Evolutionary conservation across 495 filamentous ascomycete genomes (phyloP), one percentile per base, ranked within the genome.

Genomic region (Aspergillus diversus): DNA sequence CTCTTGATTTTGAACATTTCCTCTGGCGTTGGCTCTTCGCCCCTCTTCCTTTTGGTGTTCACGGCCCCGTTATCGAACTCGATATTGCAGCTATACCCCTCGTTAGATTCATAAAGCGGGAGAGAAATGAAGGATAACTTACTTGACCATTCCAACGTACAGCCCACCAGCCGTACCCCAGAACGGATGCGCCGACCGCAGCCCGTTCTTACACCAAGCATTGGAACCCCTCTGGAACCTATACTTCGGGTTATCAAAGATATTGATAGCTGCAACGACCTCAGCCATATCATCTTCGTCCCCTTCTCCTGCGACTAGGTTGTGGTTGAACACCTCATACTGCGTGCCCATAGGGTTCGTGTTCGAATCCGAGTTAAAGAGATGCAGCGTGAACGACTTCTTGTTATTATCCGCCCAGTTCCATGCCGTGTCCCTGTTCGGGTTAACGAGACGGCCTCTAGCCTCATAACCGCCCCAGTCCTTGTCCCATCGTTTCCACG

Each of bases 401-500:
- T 12, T 11, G 55, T 58, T 48, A n/a, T 58, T 58, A n/a, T 8
- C 42, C 6, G 55, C 55, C 55, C 55, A 58, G 55, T 58, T 58
- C 55, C 55, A 58, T 9, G 39, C 42, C 12, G 9, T 34, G 47
- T 58, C 43, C n/a, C 34, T 58, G 55, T 58, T 27, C 9, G 43
- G 42, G 7, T 49, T 49, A 6, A 6, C 13, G 21, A 7, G 31
- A 43, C 43, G 42, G 5, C 55, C 55, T 4, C 7, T 16, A 8
- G 55, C 42, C 13, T 5, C 12, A 3, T 8, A 13, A 33, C 55
- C 27, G 15, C 1, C 3, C 55, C 55, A 58, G 43, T 58, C 55
- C 2, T 1, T 16, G 7, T 6, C 33, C 55, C 55, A 58, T 16
- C 9, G 12, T 33, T 49, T 58, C 21, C 33, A 33, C 5, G 39